These are phyloP conservation scores for Conringia planisiliqua DNA, from an alignment of 345 rosid species.

Conservation along the genomic window DNA sequence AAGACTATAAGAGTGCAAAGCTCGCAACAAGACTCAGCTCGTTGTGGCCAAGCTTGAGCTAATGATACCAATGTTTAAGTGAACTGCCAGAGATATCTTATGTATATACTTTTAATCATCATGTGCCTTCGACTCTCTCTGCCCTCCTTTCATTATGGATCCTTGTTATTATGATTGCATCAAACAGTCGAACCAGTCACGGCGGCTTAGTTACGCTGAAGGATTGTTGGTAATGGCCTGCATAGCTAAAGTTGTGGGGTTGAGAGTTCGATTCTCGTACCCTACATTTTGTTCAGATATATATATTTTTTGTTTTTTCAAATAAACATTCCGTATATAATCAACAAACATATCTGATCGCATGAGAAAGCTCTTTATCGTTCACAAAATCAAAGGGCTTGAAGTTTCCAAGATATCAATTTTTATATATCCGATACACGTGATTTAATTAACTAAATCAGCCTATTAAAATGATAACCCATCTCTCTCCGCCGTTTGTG, in stretches of 20 bases:
- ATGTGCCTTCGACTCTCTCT: background rate
- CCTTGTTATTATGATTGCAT: background rate
- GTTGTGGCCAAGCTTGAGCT: slow-evolving; percentile 72
- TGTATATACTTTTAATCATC: slow-evolving; percentile 4
- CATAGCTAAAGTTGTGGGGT: too few relatives aligned
- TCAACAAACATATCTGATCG: too few relatives aligned
- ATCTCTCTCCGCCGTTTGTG: background rate
- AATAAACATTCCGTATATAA: too few relatives aligned
- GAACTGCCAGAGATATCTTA: slow-evolving; percentile 3
- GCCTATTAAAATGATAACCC: too few relatives aligned
- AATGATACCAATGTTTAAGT: slow-evolving; percentile 29
- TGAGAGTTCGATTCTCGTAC: too few relatives aligned
- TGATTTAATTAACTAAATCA: too few relatives aligned
- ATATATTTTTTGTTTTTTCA: too few relatives aligned
- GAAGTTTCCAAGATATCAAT: too few relatives aligned
- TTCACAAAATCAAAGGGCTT: too few relatives aligned
- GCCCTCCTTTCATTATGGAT: background rate
- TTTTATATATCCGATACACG: too few relatives aligned
- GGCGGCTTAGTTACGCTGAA: background rate
- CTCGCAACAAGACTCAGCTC: slow-evolving; percentile 85
- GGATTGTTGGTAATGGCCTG: too few relatives aligned
- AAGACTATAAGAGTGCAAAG: slow-evolving; percentile 92
- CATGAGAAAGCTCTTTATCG: too few relatives aligned
- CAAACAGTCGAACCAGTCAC: background rate
- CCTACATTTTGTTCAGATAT: background rate